Base-by-base conservation (phyloP, 2,329 filamentous ascomycete genomes). In the Paracoccidioides lutzii region DNA sequence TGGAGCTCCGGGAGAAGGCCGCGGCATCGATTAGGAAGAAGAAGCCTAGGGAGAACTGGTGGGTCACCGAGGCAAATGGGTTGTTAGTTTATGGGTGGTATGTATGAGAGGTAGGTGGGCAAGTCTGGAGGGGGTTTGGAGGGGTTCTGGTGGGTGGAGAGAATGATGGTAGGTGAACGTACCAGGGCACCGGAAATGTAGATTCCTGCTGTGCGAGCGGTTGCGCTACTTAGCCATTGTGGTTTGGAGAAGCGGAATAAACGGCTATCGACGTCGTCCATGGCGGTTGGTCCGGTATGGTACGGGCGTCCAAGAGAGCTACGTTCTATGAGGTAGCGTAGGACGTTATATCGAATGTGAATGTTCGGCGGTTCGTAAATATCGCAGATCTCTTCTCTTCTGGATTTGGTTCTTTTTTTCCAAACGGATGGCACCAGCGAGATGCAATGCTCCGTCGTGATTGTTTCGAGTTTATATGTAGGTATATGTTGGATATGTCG, bases 21-120 rank as follows among this genome's bases (percentile, higher is more conserved):
- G 82, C 78, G 58, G 81, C 80, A 63, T 87, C 83, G 69, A 87
- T 77, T 61, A 86, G 78, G 69, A 82, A 79, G 76, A 84, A 87
- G 73, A 86, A 82, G 10, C 82, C 82, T 54, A 85, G 75, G 38
- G 82, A 81, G 71, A 87, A 87, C 83, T 86, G 59, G 28, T 38
- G 14, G 9, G 8, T 37, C 22, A 22, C 22, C 35, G 37, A 1
- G 35, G 30, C 10, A 12, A 8, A 43, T 9, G 42, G n/a, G 15
- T 22, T 30, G 49, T 49, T 50, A 32, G 38, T 46, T 41, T 48
- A 30, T 14, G 55, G 48, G 40, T 53, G 49, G 45, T 30, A 6
- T 50, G 33, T 14, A 14, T 42, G 9, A 15, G 28, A 28, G 42
- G 33, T 41, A 28, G 43, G 5, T 22, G 22, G 22, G 22, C 22